Conservation (phyloP, 495 filamentous ascomycete species). For the Sordaria brevicollis region DNA sequence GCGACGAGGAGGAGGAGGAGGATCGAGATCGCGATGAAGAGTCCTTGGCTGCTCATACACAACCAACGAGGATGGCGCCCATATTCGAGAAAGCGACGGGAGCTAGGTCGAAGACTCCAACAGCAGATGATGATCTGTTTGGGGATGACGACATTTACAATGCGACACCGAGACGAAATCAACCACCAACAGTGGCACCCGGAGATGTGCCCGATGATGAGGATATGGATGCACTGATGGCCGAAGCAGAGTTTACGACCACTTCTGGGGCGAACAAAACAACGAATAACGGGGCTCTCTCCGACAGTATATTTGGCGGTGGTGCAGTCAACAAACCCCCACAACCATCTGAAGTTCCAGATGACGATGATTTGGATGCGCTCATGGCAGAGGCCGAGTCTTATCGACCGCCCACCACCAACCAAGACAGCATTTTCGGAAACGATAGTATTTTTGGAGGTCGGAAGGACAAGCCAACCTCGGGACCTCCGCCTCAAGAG, state of each 20-base stretch:
- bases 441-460: slow-evolving; percentile 11
- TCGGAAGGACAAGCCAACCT: slow-evolving; percentile 4
- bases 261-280: not conserved
- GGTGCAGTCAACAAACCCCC: not conserved
- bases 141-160: slow-evolving; percentile 34
- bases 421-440: not conserved
- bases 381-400: slow-evolving; percentile 40
- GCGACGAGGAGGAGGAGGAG: slow-evolving; percentile 40
- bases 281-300: not conserved
- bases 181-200: not conserved
- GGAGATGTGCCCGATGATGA: slow-evolving; percentile 35
- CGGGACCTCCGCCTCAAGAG: not conserved
- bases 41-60: slow-evolving; percentile 6
- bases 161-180: slow-evolving; percentile 23
- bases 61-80: slow-evolving; percentile 33
- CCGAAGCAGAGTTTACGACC: slow-evolving; percentile 29
- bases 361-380: slow-evolving; percentile 44
- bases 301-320: slow-evolving; percentile 25
- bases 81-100: slow-evolving; percentile 30
- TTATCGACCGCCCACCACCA: not conserved
- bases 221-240: slow-evolving; percentile 42
- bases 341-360: slow-evolving; percentile 15
- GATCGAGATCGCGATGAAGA: slow-evolving; percentile 20
- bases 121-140: slow-evolving; percentile 20
- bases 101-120: slow-evolving; percentile 19